Conservation (phyloP, 345 rosid genomes). For the Microcos paniculata region DNA sequence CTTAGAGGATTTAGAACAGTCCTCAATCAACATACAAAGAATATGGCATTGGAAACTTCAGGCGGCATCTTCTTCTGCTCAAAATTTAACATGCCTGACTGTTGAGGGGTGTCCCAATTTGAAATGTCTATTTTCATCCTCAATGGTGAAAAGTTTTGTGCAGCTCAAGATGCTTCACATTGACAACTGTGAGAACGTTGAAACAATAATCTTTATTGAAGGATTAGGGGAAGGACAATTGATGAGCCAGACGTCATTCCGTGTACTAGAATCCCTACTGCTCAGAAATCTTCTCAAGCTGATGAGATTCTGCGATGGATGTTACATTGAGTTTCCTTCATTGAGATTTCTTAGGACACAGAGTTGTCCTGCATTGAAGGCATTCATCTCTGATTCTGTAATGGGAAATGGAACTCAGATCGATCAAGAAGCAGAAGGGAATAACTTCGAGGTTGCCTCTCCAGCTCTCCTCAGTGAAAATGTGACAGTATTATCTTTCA, state of each 20-base stretch:
- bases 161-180: background rate
- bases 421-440: background rate
- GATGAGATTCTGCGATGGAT: conserved; percentile 4
- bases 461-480: background rate
- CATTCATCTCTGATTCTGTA: background rate
- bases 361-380: background rate
- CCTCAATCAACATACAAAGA: background rate
- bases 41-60: background rate
- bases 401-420: background rate
- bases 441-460: background rate
- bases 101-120: background rate
- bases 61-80: background rate
- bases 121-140: background rate
- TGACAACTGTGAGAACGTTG: background rate
- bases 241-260: background rate
- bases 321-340: background rate
- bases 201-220: background rate
- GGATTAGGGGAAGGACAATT: background rate
- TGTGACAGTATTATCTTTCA: background rate
- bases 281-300: conserved; percentile 7
- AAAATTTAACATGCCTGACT: background rate
- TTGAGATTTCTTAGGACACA: background rate
- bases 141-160: background rate
- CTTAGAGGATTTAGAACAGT: background rate
- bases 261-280: background rate